These are phyloP conservation scores for Lachnellula occidentalis DNA, from an alignment of 2,329 filamentous ascomycete species.

Conservation along the genomic window DNA sequence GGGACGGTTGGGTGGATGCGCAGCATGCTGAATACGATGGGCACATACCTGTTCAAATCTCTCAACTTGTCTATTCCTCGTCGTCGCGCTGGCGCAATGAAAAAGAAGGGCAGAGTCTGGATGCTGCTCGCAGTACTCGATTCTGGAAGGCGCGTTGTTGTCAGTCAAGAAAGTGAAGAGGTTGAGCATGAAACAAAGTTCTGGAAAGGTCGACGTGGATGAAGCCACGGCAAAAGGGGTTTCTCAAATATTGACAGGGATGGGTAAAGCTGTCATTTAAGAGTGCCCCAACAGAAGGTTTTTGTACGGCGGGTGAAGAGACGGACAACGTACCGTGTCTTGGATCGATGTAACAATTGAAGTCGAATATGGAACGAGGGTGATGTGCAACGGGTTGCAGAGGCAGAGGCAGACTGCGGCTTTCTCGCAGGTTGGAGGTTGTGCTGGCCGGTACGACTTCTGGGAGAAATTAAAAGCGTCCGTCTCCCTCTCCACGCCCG, in stretches of 20 bases:
- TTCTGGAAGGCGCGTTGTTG: constrained; percentile 18
- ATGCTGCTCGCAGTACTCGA: constrained; percentile 8
- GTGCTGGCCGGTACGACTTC: not conserved
- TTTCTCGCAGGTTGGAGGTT: not conserved
- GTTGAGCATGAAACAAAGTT: constrained; percentile 18
- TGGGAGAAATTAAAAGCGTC: not conserved
- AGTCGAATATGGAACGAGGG: not conserved
- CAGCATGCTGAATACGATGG: constrained; percentile 20
- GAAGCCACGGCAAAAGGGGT: constrained; percentile 24
- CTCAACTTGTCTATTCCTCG: constrained; percentile 9
- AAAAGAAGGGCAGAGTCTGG: not conserved
- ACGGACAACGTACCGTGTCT: constrained; percentile 8
- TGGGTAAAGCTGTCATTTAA: constrained; percentile 25
- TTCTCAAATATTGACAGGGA: constrained; percentile 23
- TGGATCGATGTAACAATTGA: constrained; percentile 9
- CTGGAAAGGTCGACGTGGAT: constrained; percentile 17
- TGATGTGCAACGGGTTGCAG: not conserved
- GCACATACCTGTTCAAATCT: constrained; percentile 23
- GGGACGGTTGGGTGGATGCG: constrained; percentile 13
- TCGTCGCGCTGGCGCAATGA: constrained; percentile 12
- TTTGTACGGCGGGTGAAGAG: constrained; percentile 4
- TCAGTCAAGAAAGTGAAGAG: constrained; percentile 16
- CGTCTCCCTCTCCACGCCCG: too few relatives aligned
- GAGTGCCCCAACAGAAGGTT: constrained; percentile 9
- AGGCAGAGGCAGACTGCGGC: not conserved